Conservation (phyloP, 78 protist genomes). For the slime mould (Dictyostelium discoideum) region dicty_2.7 NC_007088.5:544001-544500, state of each 20-base stretch:
- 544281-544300: background rate
- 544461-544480: background rate
- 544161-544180: background rate
- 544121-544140: conserved; percentile 17
- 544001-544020: conserved; percentile 26
- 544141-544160: conserved; percentile 4
- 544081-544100: background rate
- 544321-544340: background rate
- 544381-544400: conserved; percentile 56
- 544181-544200: background rate
- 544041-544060: background rate
- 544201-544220: conserved; percentile 8
- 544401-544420: conserved; percentile 51
- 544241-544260: background rate
- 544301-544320: background rate
- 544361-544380: conserved; percentile 17
- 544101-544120: background rate
- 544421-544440: conserved; percentile 40
- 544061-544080: background rate
- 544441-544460: background rate
- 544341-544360: conserved; percentile 17
- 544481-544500: conserved; percentile 20
- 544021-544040: conserved; percentile 4
- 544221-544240: background rate
- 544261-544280: background rate